Percentiles rank a stretch among this genome's conserved stretches.
phyloP scores from a whole-genome alignment of 176 grass and related monocot species.

The Ananas comosus region DNA sequence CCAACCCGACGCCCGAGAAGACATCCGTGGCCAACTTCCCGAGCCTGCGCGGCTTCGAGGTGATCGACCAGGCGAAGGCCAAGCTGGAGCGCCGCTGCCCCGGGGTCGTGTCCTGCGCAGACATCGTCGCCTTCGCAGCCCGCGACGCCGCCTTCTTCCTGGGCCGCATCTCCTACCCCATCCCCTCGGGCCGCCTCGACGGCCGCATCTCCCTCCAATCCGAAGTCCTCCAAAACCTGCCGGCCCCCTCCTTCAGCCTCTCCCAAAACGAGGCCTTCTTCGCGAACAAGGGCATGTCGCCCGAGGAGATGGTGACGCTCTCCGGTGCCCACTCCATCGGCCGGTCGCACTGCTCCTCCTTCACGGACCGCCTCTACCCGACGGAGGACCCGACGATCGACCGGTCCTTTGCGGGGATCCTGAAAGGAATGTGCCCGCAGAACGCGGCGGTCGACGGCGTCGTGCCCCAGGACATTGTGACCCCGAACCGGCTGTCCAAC shows the following conservation, averaged over 20 bases:
- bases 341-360: slow-evolving; percentile 51
- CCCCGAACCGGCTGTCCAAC: slow-evolving; percentile 30
- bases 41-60: slow-evolving; percentile 38
- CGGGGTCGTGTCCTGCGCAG: slow-evolving; percentile 33
- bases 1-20: slow-evolving; percentile 33
- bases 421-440: slow-evolving; percentile 24
- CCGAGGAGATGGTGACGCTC: slow-evolving; percentile 49
- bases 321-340: slow-evolving; percentile 58
- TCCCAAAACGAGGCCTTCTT: slow-evolving; percentile 34
- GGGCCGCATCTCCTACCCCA: slow-evolving; percentile 25
- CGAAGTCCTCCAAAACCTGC: slow-evolving; percentile 27
- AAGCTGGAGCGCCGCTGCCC: slow-evolving; percentile 27
- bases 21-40: slow-evolving; percentile 26
- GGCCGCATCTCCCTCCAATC: slow-evolving; percentile 21
- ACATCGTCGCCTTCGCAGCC: slow-evolving; percentile 40
- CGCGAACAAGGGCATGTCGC: slow-evolving; percentile 32
- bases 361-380: slow-evolving; percentile 35
- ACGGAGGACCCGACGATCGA: slow-evolving; percentile 2
- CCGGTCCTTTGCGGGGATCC: background rate
- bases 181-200: slow-evolving; percentile 46
- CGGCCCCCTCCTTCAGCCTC: slow-evolving; percentile 35
- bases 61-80: slow-evolving; percentile 33
- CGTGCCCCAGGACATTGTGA: slow-evolving; percentile 30
- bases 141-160: slow-evolving; percentile 25
- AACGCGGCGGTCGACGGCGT: slow-evolving; percentile 23